Evolutionary conservation across 768 basidiomycete genomes (phyloP).

Genomic region (Dacryopinax primogenitus): DNA sequence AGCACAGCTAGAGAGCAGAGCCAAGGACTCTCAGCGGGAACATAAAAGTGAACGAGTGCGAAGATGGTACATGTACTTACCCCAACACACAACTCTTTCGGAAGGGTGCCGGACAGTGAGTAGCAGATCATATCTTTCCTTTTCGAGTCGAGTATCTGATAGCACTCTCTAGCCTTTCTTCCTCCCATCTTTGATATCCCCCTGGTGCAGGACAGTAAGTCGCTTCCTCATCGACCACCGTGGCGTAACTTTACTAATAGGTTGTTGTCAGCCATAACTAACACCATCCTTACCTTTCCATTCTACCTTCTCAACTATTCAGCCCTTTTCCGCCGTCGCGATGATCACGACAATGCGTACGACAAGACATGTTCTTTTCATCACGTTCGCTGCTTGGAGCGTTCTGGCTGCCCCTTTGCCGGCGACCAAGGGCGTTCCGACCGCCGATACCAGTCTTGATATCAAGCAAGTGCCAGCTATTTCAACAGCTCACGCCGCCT

Average conservation of each 20-base stretch:
- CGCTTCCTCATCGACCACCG: background rate
- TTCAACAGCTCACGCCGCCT: background rate
- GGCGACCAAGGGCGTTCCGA: too few species aligned
- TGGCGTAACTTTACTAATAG: background rate
- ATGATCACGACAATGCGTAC: background rate
- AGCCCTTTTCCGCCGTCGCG: background rate
- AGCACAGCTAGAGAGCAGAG: too few species aligned
- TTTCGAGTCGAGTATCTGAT: background rate
- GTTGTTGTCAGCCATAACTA: background rate
- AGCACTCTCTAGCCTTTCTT: background rate
- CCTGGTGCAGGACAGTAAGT: slow-evolving; percentile 4
- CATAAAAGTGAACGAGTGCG: background rate
- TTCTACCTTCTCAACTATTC: background rate
- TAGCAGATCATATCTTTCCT: background rate
- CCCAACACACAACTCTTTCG: background rate
- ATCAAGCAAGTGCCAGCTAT: background rate
- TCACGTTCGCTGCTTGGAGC: background rate
- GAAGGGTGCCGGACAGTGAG: slow-evolving; percentile 1
- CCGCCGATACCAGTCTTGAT: too few species aligned
- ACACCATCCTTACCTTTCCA: background rate
- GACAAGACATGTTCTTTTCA: background rate
- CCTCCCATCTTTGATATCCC: background rate
- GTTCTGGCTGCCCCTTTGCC: background rate
- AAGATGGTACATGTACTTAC: background rate
- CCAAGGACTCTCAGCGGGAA: too few species aligned